Evolutionary conservation across 2,329 filamentous ascomycete genomes (phyloP), one percentile per base, ranked within the genome.

Genomic region (Rhexocercosporidium sp.): DNA sequence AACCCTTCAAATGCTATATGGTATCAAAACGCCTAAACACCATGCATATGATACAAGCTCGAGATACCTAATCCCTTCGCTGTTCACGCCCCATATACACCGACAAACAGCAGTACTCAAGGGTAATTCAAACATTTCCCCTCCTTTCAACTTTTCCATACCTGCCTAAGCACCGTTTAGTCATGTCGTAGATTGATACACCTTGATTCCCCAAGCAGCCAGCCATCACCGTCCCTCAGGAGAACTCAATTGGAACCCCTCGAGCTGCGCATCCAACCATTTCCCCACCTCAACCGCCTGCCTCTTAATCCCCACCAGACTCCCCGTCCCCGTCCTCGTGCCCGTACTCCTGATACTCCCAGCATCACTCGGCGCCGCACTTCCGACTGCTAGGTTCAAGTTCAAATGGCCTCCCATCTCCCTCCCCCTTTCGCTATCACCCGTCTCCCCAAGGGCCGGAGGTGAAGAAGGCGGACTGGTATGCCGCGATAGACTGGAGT

Each of bases 231-330:
- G 64, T 39, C 67, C 67, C 27, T 74, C 74, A 12, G 63, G 69
- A 53, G 70, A 62, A 64, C 72, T 73, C 65, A 76, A 62, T n/a
- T 51, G 59, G 65, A 77, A 77, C 11, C 75, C 75, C 49, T 84
- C 84, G 6, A 90, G 80, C 78, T 85, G 85, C n/a, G 85, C 84
- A 69, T 90, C 87, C 70, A 90, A 76, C 83, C 85, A 88, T 64
- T 81, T 79, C 27, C 85, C 86, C 64, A 90, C 79, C 70, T 89
- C 86, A 71, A 87, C 85, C 3, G 86, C 85, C 65, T 87, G 85
- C 65, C 83, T 81, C 66, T 86, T 81, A 76, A 87, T 82, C 9
- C 81, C 80, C 60, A 85, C 81, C 22, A 87, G 82, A 25, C 81
- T 83, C 2, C 82, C 78, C 3, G 77, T 83, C 2, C 82, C 78